A percentile compares a stretch with the other conserved stretches of the same genome.
These are phyloP conservation scores for Pseudocercospora pini-densiflorae DNA, from an alignment of 2,329 filamentous ascomycete genomes.

Conservation along the genomic window DNA sequence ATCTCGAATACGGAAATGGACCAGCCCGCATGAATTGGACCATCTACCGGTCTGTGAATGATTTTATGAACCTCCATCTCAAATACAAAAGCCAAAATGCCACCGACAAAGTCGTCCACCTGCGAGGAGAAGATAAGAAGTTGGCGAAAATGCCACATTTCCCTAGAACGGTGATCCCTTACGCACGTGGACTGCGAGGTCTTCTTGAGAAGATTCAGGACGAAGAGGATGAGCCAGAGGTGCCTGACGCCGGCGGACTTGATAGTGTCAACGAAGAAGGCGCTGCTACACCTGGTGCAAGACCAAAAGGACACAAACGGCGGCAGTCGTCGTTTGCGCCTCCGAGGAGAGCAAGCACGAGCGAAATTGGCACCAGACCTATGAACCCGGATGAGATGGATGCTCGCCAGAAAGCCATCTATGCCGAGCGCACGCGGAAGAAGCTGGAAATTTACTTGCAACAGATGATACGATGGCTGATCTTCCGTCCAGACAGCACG, in stretches of 20 bases:
- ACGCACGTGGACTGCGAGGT: slow-evolving; percentile 72
- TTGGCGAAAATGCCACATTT: slow-evolving; percentile 86
- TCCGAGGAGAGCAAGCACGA: slow-evolving; percentile 62
- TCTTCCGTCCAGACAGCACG: slow-evolving; percentile 95
- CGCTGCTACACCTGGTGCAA: slow-evolving; percentile 33
- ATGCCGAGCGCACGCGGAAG: slow-evolving; percentile 80
- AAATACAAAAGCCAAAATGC: slow-evolving; percentile 89
- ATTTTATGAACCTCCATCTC: slow-evolving; percentile 90
- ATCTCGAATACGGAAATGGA: slow-evolving; percentile 94
- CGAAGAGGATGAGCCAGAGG: slow-evolving; percentile 65
- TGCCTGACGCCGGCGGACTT: slow-evolving; percentile 36
- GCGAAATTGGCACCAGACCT: slow-evolving; percentile 43
- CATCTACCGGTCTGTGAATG: slow-evolving; percentile 81
- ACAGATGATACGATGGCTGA: slow-evolving; percentile 93
- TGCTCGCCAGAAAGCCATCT: slow-evolving; percentile 53
- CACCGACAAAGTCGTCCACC: slow-evolving; percentile 79
- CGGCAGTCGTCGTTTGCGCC: slow-evolving; percentile 61
- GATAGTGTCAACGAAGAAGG: slow-evolving; percentile 11
- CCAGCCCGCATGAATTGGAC: slow-evolving; percentile 97
- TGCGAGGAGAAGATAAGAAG: slow-evolving; percentile 65
- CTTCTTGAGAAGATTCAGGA: slow-evolving; percentile 69
- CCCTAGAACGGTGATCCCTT: slow-evolving; percentile 86
- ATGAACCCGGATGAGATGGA: slow-evolving; percentile 39
- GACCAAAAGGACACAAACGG: slow-evolving; percentile 49
- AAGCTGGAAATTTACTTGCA: slow-evolving; percentile 89